phyloP scores from a whole-genome alignment of 805 yeast genomes.

The Maudiozyma bulderi region DNA sequence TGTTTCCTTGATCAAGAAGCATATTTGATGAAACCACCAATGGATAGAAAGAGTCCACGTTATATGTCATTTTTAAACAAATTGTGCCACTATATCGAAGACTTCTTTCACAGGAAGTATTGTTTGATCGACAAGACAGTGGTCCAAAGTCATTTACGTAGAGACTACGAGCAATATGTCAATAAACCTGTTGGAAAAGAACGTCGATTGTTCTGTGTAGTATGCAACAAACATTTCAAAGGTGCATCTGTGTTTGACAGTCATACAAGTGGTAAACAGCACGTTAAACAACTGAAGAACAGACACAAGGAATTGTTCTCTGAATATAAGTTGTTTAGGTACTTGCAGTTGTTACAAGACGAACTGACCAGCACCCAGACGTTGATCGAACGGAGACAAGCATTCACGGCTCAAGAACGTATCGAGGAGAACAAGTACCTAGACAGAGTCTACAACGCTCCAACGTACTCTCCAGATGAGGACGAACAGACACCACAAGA shows the following conservation, averaged over 20 bases:
- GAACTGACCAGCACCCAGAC: slow-evolving; percentile 42
- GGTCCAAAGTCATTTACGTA: slow-evolving; percentile 4
- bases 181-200: slow-evolving; percentile 17
- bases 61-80: slow-evolving; percentile 39
- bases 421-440: slow-evolving; percentile 42
- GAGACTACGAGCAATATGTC: slow-evolving; percentile 14
- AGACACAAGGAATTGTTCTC: slow-evolving; percentile 19
- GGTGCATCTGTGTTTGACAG: slow-evolving; percentile 55
- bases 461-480: slow-evolving; percentile 24
- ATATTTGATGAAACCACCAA: slow-evolving; percentile 19
- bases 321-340: slow-evolving; percentile 34
- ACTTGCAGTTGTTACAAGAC: slow-evolving; percentile 32
- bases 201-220: slow-evolving; percentile 40
- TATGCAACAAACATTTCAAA: slow-evolving; percentile 56
- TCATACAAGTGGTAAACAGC: slow-evolving; percentile 71
- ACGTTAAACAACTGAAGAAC: slow-evolving; percentile 39
- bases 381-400: slow-evolving; percentile 55
- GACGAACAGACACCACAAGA: slow-evolving; percentile 13
- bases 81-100: slow-evolving; percentile 41
- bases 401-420: slow-evolving; percentile 64
- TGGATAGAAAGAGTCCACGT: slow-evolving; percentile 23
- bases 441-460: slow-evolving; percentile 27
- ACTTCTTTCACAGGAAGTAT: slow-evolving; percentile 38
- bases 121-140: slow-evolving; percentile 39
- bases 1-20: slow-evolving; percentile 19